These are phyloP conservation scores for Dothiorella sarmentorum DNA, from an alignment of 2,329 filamentous ascomycete genomes.

Conservation along the genomic window DNA sequence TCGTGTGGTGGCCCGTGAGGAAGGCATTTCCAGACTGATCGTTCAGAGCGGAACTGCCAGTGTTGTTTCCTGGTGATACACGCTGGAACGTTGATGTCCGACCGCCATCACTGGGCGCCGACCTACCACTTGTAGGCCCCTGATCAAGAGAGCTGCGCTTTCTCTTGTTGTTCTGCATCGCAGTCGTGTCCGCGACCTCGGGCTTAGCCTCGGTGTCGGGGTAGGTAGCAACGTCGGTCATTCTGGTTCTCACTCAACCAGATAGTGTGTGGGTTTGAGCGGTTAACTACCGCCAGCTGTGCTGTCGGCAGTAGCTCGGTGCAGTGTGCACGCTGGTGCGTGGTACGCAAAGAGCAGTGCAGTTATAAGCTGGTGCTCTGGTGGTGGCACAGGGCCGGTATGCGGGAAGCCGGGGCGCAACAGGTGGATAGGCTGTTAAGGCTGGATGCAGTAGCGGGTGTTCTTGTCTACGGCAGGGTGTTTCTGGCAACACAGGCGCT, in stretches of 20 bases:
- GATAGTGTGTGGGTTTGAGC: not conserved
- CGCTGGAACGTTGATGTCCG: conserved; percentile 18
- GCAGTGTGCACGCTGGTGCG: conserved; percentile 9
- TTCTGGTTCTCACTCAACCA: conserved; percentile 19
- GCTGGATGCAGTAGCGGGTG: conserved; percentile 23
- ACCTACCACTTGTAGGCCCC: conserved; percentile 33
- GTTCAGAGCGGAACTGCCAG: conserved; percentile 29
- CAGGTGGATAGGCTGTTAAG: conserved; percentile 19
- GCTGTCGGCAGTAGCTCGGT: not conserved
- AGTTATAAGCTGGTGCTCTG: conserved; percentile 22
- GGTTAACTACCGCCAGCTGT: conserved; percentile 7
- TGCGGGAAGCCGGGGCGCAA: conserved; percentile 25
- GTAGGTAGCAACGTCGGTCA: conserved; percentile 40
- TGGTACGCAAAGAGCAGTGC: conserved; percentile 22
- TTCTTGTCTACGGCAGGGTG: conserved; percentile 19
- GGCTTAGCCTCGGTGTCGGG: conserved; percentile 33
- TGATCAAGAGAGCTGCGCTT: conserved; percentile 47
- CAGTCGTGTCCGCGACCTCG: conserved; percentile 29
- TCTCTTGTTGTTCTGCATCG: conserved; percentile 37
- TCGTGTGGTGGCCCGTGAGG: conserved; percentile 39
- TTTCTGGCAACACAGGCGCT: conserved; percentile 23
- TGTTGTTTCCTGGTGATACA: conserved; percentile 24
- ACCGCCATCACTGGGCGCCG: conserved; percentile 29
- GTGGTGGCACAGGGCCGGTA: conserved; percentile 23
- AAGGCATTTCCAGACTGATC: conserved; percentile 39